Evolutionary conservation across 495 filamentous ascomycete species (phyloP).

Genomic region (Penicillium lividum): DNA sequence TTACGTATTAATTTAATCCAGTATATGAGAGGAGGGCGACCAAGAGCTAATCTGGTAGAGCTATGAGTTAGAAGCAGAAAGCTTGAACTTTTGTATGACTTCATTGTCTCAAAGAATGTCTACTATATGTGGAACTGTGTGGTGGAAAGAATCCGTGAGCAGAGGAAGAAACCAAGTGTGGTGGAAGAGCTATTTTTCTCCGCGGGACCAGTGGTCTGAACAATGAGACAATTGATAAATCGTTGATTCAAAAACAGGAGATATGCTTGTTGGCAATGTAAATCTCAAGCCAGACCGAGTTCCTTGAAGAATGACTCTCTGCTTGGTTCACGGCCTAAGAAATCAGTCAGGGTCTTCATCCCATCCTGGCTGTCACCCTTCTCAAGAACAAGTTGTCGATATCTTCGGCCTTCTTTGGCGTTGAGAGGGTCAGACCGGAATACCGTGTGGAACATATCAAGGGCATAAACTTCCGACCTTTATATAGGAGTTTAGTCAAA

Average conservation of each 20-base stretch:
- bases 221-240: too few species aligned
- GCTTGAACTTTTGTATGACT: not conserved
- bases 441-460: not conserved
- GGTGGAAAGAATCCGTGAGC: too few species aligned
- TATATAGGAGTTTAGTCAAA: not conserved
- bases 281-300: not conserved
- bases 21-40: not conserved
- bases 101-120: not conserved
- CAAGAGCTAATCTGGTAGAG: not conserved
- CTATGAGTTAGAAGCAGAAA: not conserved
- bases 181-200: too few species aligned
- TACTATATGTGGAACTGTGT: too few species aligned
- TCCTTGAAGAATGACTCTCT: not conserved
- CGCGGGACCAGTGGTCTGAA: too few species aligned
- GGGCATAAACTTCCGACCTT: not conserved
- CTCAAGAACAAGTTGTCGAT: not conserved
- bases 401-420: not conserved
- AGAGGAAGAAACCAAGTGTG: too few species aligned
- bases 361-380: not conserved
- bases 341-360: slow-evolving; percentile 1
- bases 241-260: not conserved
- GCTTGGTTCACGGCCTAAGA: not conserved
- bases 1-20: not conserved
- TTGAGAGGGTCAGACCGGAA: not conserved
- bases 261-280: not conserved